phyloP scores from a whole-genome alignment of 1,284 basidiomycete genomes.

The Ustilago curta region DNA sequence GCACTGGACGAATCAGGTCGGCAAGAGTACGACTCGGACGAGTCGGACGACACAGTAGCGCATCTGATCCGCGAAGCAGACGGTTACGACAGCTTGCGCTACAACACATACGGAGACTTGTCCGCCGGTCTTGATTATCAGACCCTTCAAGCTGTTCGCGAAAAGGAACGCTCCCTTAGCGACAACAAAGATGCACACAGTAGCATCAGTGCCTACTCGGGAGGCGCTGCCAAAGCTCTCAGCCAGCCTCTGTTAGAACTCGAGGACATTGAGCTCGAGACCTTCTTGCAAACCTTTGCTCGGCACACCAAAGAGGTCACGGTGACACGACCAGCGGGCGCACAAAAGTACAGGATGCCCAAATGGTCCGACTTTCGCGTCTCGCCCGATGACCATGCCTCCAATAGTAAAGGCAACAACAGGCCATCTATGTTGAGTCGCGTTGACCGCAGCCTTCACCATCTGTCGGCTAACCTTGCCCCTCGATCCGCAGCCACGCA shows the following conservation, averaged over 20 bases:
- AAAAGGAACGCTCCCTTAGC: conserved; percentile 20
- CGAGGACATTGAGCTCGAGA: conserved; percentile 66
- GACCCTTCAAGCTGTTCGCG: conserved; percentile 27
- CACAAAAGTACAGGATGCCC: conserved; percentile 62
- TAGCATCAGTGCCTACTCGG: conserved; percentile 43
- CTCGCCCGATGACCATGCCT: conserved; percentile 46
- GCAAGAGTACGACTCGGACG: conserved; percentile 38
- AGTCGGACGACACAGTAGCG: conserved; percentile 44
- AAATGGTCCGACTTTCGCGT: conserved; percentile 67
- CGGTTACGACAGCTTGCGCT: conserved; percentile 41
- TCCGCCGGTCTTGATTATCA: conserved; percentile 36
- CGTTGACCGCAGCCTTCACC: conserved; percentile 63
- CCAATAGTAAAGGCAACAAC: conserved; percentile 15
- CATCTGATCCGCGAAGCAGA: conserved; percentile 43
- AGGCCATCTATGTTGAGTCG: conserved; percentile 58
- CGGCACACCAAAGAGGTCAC: conserved; percentile 66
- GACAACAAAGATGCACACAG: conserved; percentile 29
- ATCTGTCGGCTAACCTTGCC: conserved; percentile 29
- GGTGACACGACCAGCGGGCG: conserved; percentile 42
- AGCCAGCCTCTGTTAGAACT: conserved; percentile 64
- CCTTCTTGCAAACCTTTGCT: conserved; percentile 65
- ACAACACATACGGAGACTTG: conserved; percentile 23
- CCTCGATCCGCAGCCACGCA: not conserved
- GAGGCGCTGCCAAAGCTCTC: conserved; percentile 53
- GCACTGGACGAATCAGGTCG: conserved; percentile 4